Evolutionary conservation across 1,139 yeast genomes (phyloP).

Genomic region (Geotrichum klebahnii): DNA sequence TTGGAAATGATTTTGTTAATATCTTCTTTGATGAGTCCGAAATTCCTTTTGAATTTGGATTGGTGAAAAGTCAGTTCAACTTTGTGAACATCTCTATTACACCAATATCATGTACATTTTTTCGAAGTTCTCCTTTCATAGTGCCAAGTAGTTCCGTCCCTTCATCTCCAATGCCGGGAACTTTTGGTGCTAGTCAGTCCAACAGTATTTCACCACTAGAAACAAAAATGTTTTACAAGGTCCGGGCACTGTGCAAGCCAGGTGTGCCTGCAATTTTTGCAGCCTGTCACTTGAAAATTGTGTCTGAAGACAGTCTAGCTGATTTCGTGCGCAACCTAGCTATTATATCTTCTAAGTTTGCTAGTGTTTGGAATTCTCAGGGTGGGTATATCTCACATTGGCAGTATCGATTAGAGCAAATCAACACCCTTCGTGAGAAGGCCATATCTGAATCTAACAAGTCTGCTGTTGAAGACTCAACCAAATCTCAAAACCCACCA

Average conservation of each 20-base stretch:
- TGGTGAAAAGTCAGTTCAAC: constrained; percentile 74
- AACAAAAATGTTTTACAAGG: constrained; percentile 46
- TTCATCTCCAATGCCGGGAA: neutral
- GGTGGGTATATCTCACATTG: constrained; percentile 59
- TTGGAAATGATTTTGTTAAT: constrained; percentile 81
- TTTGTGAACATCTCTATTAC: constrained; percentile 74
- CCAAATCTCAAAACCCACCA: neutral
- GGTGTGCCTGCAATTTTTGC: constrained; percentile 78
- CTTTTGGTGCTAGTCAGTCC: neutral
- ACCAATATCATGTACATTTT: constrained; percentile 48
- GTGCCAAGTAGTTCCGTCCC: neutral
- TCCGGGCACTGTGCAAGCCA: constrained; percentile 58
- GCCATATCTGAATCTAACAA: constrained; percentile 34
- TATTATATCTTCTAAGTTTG: constrained; percentile 64
- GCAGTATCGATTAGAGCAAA: constrained; percentile 62
- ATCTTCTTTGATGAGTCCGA: constrained; percentile 76
- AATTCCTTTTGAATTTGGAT: constrained; percentile 61
- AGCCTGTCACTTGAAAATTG: constrained; percentile 67
- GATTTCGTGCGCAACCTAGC: constrained; percentile 63
- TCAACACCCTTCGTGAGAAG: constrained; percentile 48
- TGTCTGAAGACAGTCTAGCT: constrained; percentile 58
- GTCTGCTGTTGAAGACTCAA: constrained; percentile 20
- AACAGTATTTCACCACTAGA: neutral
- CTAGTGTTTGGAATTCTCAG: constrained; percentile 65
- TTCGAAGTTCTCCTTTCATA: constrained; percentile 11